Percentiles rank a stretch among this genome's conserved stretches.
Evolutionary conservation across 768 basidiomycete genomes (phyloP).

Genomic region (Porphyrellus cyaneotinctus): DNA sequence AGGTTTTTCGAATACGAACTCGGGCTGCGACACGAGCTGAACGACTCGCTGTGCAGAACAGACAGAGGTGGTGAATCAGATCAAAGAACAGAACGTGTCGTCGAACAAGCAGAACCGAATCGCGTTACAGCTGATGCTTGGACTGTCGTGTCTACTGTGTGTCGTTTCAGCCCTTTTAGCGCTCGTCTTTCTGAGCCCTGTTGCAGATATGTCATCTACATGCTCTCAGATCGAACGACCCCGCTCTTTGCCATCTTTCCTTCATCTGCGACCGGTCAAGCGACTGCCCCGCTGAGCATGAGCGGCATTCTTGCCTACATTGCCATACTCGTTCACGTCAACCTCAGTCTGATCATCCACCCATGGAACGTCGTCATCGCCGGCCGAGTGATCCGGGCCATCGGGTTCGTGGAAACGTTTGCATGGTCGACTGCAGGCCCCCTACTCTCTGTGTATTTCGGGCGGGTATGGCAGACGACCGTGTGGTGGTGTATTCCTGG

Average conservation of each 20-base stretch:
- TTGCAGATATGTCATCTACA: constrained; percentile 46
- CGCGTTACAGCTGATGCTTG: constrained; percentile 40
- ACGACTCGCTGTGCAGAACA: constrained; percentile 51
- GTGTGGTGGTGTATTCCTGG: constrained; percentile 51
- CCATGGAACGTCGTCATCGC: constrained; percentile 31
- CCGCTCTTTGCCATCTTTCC: constrained; percentile 48
- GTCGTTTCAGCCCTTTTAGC: constrained; percentile 11
- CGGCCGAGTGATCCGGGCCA: constrained; percentile 28
- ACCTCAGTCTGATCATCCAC: constrained; percentile 43
- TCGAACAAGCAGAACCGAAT: constrained; percentile 41
- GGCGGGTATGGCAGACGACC: constrained; percentile 49
- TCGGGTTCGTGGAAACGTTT: constrained; percentile 31
- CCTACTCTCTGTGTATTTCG: constrained; percentile 44
- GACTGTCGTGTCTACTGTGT: constrained; percentile 46
- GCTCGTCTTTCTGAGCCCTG: constrained; percentile 7
- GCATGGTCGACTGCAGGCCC: constrained; percentile 46
- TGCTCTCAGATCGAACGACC: constrained; percentile 41
- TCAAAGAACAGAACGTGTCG: constrained; percentile 42
- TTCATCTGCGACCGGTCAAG: constrained; percentile 10
- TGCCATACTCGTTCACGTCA: constrained; percentile 48
- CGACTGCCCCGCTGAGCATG: constrained; percentile 38
- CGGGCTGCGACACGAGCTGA: constrained; percentile 1
- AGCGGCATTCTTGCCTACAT: constrained; percentile 44
- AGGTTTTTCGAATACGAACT: neutral
- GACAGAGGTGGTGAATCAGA: constrained; percentile 48